Conservation (phyloP, 768 basidiomycete species). For the Tylopilus balloui region DNA sequence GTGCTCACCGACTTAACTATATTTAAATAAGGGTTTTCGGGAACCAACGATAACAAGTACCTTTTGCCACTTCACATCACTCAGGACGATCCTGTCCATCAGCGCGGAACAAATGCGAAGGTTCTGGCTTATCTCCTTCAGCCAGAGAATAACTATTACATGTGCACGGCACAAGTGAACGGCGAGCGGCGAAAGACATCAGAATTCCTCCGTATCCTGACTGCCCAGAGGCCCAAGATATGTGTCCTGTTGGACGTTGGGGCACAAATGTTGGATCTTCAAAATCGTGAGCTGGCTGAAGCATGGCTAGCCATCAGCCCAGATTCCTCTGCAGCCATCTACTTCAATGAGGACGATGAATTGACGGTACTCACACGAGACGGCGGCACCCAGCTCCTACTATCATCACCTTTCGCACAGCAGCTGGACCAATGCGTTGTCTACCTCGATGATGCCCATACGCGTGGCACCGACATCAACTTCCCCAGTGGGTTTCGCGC, state of each 20-base stretch:
- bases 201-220: slow-evolving; percentile 29
- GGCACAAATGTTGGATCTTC: slow-evolving; percentile 51
- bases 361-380: slow-evolving; percentile 31
- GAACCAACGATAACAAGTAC: slow-evolving; percentile 40
- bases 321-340: slow-evolving; percentile 27
- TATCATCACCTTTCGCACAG: slow-evolving; percentile 31
- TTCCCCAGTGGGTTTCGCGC: slow-evolving; percentile 15
- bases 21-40: slow-evolving; percentile 35
- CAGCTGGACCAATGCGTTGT: slow-evolving; percentile 32
- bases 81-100: slow-evolving; percentile 27
- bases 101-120: slow-evolving; percentile 44
- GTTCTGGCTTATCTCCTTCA: slow-evolving; percentile 30
- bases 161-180: slow-evolving; percentile 3
- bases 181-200: slow-evolving; percentile 16
- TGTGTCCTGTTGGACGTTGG: slow-evolving; percentile 52
- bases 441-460: slow-evolving; percentile 18
- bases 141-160: slow-evolving; percentile 19
- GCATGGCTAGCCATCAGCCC: slow-evolving; percentile 36
- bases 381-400: slow-evolving; percentile 25
- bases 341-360: slow-evolving; percentile 33
- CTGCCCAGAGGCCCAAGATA: slow-evolving; percentile 35
- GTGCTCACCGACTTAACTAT: neutral
- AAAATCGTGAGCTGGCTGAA: slow-evolving; percentile 38
- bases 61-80: slow-evolving; percentile 33
- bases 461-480: slow-evolving; percentile 18